These are phyloP conservation scores for Tephrocybe sp. DNA, from an alignment of 768 basidiomycete species.

Conservation along the genomic window DNA sequence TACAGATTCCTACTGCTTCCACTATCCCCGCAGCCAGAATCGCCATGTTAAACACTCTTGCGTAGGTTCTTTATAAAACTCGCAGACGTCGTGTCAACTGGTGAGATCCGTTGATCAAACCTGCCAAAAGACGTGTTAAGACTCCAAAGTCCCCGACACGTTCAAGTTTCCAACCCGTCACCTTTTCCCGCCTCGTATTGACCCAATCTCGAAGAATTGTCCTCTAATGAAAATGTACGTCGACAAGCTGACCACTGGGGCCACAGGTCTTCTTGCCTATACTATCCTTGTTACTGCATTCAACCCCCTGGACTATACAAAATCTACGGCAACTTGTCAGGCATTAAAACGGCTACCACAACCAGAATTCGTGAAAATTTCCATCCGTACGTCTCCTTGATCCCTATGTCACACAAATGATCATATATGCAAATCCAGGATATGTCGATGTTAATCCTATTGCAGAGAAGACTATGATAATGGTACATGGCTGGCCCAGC, in stretches of 20 bases:
- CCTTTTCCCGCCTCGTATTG: too few relatives aligned
- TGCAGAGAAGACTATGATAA: conserved; percentile 50
- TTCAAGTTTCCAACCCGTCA: too few relatives aligned
- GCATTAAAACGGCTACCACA: conserved; percentile 35
- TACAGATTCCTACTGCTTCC: too few relatives aligned
- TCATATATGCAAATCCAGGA: conserved; percentile 31
- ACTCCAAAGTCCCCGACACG: background rate
- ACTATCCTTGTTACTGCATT: conserved; percentile 23
- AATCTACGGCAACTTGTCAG: conserved; percentile 35
- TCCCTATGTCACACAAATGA: background rate
- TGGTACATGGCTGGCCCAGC: conserved; percentile 81
- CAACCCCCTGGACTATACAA: conserved; percentile 34
- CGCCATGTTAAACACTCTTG: too few relatives aligned
- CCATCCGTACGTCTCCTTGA: conserved; percentile 38
- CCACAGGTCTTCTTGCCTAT: background rate
- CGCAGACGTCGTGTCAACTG: too few relatives aligned
- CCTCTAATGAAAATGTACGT: background rate
- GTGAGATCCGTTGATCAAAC: too few relatives aligned
- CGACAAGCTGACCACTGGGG: background rate
- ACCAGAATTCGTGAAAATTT: conserved; percentile 35
- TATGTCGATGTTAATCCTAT: conserved; percentile 63
- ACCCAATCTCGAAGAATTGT: too few relatives aligned
- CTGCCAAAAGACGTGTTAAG: too few relatives aligned
- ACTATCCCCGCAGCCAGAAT: too few relatives aligned
- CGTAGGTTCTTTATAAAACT: too few relatives aligned